These are phyloP conservation scores for Chytriomyces hyalinus DNA, from an alignment of 192 early-diverging fungal genomes.

Conservation along the genomic window DNA sequence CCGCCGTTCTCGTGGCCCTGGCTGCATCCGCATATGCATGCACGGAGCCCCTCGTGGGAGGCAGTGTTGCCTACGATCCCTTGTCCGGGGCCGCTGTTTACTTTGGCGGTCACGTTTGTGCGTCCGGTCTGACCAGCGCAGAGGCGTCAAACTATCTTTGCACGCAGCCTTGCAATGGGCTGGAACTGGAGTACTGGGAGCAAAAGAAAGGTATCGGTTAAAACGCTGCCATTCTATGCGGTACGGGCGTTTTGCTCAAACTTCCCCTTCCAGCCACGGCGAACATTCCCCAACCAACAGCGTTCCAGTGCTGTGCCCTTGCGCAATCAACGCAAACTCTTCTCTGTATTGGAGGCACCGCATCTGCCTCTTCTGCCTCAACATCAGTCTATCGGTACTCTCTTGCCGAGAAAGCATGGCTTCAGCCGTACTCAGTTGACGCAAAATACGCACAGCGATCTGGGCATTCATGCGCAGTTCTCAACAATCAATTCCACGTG, in stretches of 20 bases:
- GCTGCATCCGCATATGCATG: background rate
- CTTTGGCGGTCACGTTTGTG: slow-evolving; percentile 16
- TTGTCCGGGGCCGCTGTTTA: slow-evolving; percentile 7
- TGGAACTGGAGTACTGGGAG: slow-evolving; percentile 19
- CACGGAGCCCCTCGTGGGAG: slow-evolving; percentile 18
- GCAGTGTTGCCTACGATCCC: slow-evolving; percentile 14
- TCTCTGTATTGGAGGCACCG: slow-evolving; percentile 22
- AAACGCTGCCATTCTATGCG: background rate
- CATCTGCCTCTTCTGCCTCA: background rate
- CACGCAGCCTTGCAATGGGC: slow-evolving; percentile 29
- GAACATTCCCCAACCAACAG: background rate
- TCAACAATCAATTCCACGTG: slow-evolving; percentile 9
- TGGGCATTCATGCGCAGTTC: slow-evolving; percentile 20
- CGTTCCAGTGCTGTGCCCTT: slow-evolving; percentile 31
- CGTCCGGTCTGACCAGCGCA: background rate
- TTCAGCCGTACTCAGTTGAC: background rate
- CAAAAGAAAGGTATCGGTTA: background rate
- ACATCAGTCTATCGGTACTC: slow-evolving; percentile 15
- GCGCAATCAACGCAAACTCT: slow-evolving; percentile 1
- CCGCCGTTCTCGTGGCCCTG: background rate
- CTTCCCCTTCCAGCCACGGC: slow-evolving; percentile 4
- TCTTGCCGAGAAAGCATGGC: slow-evolving; percentile 1
- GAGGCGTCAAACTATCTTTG: slow-evolving; percentile 20
- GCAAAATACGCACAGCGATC: background rate
- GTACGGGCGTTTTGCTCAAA: background rate